A percentile compares a stretch with the other conserved stretches of the same genome.
Conservation (phyloP, 441 rosid genomes). For the Syzygium syzygioides region DNA sequence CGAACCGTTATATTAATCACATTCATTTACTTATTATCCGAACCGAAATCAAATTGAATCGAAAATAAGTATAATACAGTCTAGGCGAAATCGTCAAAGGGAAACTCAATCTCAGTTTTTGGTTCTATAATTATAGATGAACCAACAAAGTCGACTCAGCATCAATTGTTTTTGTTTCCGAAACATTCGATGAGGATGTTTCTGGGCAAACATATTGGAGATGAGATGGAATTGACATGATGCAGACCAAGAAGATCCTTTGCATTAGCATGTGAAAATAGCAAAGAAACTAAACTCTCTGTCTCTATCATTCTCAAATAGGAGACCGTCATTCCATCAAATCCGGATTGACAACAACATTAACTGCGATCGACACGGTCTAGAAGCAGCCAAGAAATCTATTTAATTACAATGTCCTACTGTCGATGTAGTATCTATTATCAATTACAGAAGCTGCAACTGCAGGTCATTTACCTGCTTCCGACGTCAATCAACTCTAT, state of each 20-base stretch:
- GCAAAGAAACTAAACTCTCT: not conserved
- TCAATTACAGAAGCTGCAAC: too few relatives aligned
- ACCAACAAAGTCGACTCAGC: rapidly evolving
- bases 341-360: not conserved
- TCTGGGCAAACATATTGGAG: not conserved
- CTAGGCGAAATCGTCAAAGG: rapidly evolving
- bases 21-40: too few relatives aligned
- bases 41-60: too few relatives aligned
- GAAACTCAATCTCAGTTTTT: not conserved
- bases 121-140: not conserved
- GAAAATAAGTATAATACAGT: not conserved
- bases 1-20: too few relatives aligned
- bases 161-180: not conserved
- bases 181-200: not conserved
- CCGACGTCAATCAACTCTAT: too few relatives aligned
- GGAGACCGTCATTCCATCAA: not conserved
- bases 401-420: not conserved
- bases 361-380: not conserved
- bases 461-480: too few relatives aligned
- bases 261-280: not conserved
- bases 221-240: not conserved
- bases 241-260: not conserved
- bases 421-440: not conserved
- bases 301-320: not conserved
- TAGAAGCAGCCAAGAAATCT: not conserved